Base-by-base conservation (phyloP, 768 basidiomycete genomes). In the Termitomyces eurrhizus region DNA sequence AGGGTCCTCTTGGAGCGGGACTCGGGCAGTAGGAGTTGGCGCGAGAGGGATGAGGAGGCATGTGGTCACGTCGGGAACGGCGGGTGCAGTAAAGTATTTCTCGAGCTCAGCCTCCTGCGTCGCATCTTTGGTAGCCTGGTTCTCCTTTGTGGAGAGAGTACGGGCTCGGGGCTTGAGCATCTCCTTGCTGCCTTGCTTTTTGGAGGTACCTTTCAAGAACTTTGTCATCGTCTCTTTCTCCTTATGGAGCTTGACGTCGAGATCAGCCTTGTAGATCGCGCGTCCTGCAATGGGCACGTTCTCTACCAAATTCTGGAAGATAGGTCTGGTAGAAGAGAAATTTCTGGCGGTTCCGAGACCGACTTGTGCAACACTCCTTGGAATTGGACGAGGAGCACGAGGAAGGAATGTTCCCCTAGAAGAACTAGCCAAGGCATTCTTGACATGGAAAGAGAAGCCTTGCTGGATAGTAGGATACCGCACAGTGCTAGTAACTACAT, bases 211-310 rank as follows among this genome's bases (percentile, higher is more conserved):
- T 53, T 73, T 71, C 21, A 64, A 63, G 2, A 56, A 39, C 64
- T 72, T 74, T 52, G 58, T 67, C 60, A 69, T 70, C 64, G 54
- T 66, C 42, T 66, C 70, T 61, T 70, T 65, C 62, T 83, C 80
- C 72, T 85, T 78, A 62, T 75, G 78, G 65, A 76, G 70, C 62
- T 83, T 80, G 29, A 85, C 36, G 45, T 92, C 85, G 79, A 84
- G 83, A 68, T 92, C 89, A 0, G 83, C 85, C 69, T 92, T 88
- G 69, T 84, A 85, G 46, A 93, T 75, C 3, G 92, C 87, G 32
- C 93, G 82, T 9, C 82, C 83, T 1, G 84, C 80, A n/a, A 95
- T 74, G 7, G 93, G 92, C 0, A 91, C 85, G 66, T 92, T 92
- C 69, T 92, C 83, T 2, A 85, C 84, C 45, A 95, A 71, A 69